Base-by-base conservation (phyloP, 2,329 filamentous ascomycete species). In the Domatiomyces catenatus region DNA sequence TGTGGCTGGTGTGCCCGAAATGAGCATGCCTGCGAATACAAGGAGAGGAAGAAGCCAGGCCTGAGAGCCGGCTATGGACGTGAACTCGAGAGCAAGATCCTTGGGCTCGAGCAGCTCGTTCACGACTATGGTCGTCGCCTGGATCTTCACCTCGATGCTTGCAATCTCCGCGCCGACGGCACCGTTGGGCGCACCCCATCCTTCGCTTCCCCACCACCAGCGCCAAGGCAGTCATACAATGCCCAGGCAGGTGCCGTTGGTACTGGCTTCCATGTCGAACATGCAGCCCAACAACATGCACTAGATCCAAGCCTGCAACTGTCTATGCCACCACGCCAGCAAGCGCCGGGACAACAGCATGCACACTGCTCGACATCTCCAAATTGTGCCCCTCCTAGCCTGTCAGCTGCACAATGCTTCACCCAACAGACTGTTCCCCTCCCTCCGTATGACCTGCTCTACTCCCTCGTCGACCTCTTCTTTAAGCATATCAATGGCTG, bases 401-500 rank as follows among this genome's bases (percentile, higher is more conserved):
- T 47, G 20, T 8, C 26, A 8, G 22, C 17, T 18, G 19, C 3
- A 24, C 8, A 1, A 12, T 18, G 45, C n/a, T 47, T 12, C n/a
- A 18, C 2, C 8, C 24, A 32, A 28, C 20, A 32, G 20, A 4
- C 20, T 18, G 19, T 28, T 17, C 26, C 19, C 3, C 26, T 47
- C 2, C 45, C 45, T 22, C 45, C 45, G 8, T 47, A 26, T 17
- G 45, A 47, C 61, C 68, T 87, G 5, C 68, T 87, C 0, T 87
- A 86, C 59, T 75, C 80, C 1, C 67, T 88, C 8, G 82, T 83
- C 5, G 83, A 87, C 58, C 71, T 87, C 0, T 88, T 86, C 62
- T 88, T 88, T 61, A 84, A 86, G 55, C 80, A 87, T 60, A 78
- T 87, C 63, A 86, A 87, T 60, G 83, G 82, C 0, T 88, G 84